Evolutionary conservation across 2,329 filamentous ascomycete genomes (phyloP), one percentile per base, ranked within the genome.

Genomic region (Colletotrichum incanum): DNA sequence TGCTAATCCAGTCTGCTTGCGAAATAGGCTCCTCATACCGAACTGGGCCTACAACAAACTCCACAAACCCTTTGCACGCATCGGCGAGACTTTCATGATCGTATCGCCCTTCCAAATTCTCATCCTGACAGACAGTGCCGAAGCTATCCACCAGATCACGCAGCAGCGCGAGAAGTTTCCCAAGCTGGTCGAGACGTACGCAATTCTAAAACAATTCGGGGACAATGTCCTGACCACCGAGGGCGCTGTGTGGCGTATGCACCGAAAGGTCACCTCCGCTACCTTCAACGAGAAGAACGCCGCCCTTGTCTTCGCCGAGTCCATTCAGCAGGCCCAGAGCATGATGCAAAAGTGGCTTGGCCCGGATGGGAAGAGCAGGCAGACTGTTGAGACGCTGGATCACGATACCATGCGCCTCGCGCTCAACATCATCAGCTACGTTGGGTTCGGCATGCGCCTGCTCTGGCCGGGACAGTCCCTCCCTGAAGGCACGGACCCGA

Each of bases 211-310:
- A 49, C 73, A 75, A 62, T 95, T 92, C 78, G 93, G 93, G 45
- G 86, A 90, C 67, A 96, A 94, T 78, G 87, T 95, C 1, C 82
- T 95, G 28, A 90, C 90, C 0, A 90, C 91, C 2, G 93, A 95
- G 79, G 93, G 93, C 1, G 78, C 84, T 1, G 81, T 88, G 37
- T 96, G 93, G 93, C 90, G 91, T 41, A 86, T 89, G 81, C 93
- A 96, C 79, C 89, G 93, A 73, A 94, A 93, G 81, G 87, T 91
- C 54, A 92, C 91, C 0, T 89, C 91, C 37, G 90, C 93, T 0
- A 90, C 90, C 5, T 95, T 96, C 80, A 94, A 92, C 69, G 93
- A 96, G 83, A 91, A 88, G 82, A 95, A 94, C 79, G 92, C 93
- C 68, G 84, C 86, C 28, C 78, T 91, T 43, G 91, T 92, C 8